Evolutionary conservation across 2,329 filamentous ascomycete species (phyloP), one percentile per base, ranked within the genome.

Genomic region (Ophiostoma tasmaniense): DNA sequence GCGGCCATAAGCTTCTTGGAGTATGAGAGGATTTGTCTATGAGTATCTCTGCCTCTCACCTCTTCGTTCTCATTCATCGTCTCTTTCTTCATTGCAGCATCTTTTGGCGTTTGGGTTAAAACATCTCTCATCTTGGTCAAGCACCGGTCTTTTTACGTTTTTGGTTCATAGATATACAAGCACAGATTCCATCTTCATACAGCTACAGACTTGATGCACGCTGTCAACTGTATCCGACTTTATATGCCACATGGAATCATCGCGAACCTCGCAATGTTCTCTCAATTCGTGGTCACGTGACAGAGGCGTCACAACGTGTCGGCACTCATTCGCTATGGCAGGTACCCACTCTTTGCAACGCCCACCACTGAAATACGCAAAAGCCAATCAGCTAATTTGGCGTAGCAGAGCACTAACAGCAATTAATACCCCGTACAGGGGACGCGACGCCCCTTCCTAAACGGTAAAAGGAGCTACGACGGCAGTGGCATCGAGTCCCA

Each of bases 1-100:
- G 64, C 71, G 71, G 45, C 82, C 80, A 73, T 81, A 79, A 64
- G 30, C 17, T 3, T 7, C 14, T 6, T 35, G 3, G 0, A 22
- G 28, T 10, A 28, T 13, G 2, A 4, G 59, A 22, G 20, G 2
- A 5, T 39, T 20, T 22, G 10, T n/a, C 17, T 33, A 13, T 62
- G 4, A 14, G 37, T 8, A 14, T 39, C 37, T 39, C 37, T 39
- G 4, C 10, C 2, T 30, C 6, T 62, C 20, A 2, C 35, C 2
- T 33, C 28, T 30, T 14, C 10, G 7, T 13, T 13, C 10, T 59
- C n/a, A 22, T 33, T 59, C 52, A 22, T 59, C 52, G 17, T 28
- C 55, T 61, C 25, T 35, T 6, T 62, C 3, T 35, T 20, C n/a
- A n/a, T 20, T 37, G 3, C n/a, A 20, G 8, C 52, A 61, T 55